Evolutionary conservation across 768 basidiomycete species (phyloP).

Genomic region (Brasilioporus rufonigricans): DNA sequence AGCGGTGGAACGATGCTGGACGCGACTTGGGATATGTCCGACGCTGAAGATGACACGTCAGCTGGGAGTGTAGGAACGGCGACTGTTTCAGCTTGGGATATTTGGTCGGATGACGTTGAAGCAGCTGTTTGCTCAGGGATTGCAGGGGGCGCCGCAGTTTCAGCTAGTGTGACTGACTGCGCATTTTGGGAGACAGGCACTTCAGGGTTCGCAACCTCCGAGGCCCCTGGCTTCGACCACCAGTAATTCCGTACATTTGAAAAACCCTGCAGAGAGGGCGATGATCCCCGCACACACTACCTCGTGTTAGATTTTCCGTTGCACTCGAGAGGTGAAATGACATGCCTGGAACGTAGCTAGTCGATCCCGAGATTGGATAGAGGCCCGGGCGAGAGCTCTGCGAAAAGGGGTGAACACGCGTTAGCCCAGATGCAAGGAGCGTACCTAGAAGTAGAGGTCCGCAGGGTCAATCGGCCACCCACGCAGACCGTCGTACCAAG

Average conservation of each 20-base stretch:
- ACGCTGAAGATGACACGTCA: constrained; percentile 1
- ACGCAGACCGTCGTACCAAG: constrained; percentile 20
- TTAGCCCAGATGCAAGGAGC: not conserved
- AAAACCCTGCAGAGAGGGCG: constrained; percentile 12
- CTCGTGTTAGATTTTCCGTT: constrained; percentile 2
- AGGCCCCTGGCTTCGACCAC: constrained; percentile 28
- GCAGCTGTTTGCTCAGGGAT: not conserved
- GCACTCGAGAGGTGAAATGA: not conserved
- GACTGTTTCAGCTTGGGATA: no score
- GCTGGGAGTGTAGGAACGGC: not conserved
- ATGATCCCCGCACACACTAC: constrained; percentile 4
- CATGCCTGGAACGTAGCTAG: constrained; percentile 21
- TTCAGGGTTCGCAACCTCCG: not conserved
- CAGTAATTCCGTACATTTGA: constrained; percentile 28
- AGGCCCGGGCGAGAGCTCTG: constrained; percentile 15
- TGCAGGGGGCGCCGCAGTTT: no score
- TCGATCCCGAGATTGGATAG: constrained; percentile 9
- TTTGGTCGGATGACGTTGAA: not conserved
- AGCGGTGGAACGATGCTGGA: constrained; percentile 42
- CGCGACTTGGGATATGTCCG: constrained; percentile 22
- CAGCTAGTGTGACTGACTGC: constrained; percentile 1
- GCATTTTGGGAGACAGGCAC: not conserved
- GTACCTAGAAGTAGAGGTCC: constrained; percentile 24
- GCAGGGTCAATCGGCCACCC: constrained; percentile 24
- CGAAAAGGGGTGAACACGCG: constrained; percentile 11